These are phyloP conservation scores for Solanum chacoense DNA, from an alignment of 305 asterid species.

Conservation along the genomic window DNA sequence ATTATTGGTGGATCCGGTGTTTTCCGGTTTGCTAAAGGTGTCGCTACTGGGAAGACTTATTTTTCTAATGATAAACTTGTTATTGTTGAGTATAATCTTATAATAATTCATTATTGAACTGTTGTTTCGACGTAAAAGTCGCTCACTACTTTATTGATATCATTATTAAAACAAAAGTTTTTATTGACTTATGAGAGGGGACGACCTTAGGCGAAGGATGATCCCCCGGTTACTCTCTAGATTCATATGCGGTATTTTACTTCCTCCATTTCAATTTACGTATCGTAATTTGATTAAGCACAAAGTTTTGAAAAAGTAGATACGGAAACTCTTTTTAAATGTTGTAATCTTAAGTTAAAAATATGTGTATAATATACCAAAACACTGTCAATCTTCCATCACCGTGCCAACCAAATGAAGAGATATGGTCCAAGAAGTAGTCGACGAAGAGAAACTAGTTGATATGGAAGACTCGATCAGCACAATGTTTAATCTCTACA, in stretches of 20 bases:
- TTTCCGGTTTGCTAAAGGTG: constrained; percentile 32
- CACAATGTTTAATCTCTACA: neutral
- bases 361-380: neutral
- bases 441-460: neutral
- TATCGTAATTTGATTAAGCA: neutral
- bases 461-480: neutral
- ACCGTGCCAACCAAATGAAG: neutral
- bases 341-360: neutral
- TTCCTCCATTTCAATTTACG: neutral
- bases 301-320: neutral
- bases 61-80: constrained; percentile 17
- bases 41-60: constrained; percentile 11
- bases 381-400: neutral
- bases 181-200: neutral
- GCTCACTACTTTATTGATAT: neutral
- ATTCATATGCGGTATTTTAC: neutral
- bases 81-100: constrained; percentile 27
- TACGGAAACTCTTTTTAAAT: fast-evolving
- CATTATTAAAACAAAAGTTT: neutral
- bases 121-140: neutral
- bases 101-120: constrained; percentile 11
- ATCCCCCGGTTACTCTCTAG: neutral
- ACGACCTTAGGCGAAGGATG: no score
- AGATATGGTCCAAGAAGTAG: neutral
- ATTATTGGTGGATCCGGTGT: constrained; percentile 40